Conservation (phyloP, 2,329 filamentous ascomycete genomes). For the Talaromyces sp. region DNA sequence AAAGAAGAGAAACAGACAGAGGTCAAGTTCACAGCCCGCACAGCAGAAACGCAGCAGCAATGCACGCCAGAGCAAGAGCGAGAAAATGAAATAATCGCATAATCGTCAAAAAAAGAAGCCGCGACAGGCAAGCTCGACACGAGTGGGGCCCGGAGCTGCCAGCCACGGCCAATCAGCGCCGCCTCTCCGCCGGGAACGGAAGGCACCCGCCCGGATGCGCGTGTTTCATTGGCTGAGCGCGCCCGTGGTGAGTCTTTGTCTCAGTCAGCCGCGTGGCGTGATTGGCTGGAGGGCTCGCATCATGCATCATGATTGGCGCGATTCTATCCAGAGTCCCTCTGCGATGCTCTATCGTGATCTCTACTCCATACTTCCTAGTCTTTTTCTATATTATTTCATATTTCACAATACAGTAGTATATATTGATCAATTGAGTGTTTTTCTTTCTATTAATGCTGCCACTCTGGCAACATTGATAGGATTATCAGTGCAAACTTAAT, state of each 20-base stretch:
- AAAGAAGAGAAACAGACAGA: not conserved
- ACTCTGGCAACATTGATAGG: too few species aligned
- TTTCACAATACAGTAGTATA: too few species aligned
- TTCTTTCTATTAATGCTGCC: too few species aligned
- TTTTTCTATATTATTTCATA: too few species aligned
- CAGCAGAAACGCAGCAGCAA: not conserved
- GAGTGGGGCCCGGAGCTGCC: not conserved
- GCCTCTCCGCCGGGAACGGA: not conserved
- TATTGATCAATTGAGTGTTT: not conserved
- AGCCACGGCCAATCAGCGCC: not conserved
- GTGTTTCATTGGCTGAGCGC: not conserved
- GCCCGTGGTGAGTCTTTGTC: not conserved
- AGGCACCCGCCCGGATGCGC: not conserved
- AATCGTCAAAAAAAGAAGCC: not conserved
- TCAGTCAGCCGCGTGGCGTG: not conserved
- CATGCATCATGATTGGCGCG: not conserved
- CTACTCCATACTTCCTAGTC: too few species aligned
- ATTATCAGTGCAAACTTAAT: too few species aligned
- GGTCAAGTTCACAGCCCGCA: not conserved
- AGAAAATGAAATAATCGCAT: not conserved
- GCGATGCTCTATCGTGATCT: too few species aligned
- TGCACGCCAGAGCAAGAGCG: not conserved
- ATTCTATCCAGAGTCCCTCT: not conserved
- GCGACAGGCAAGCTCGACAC: not conserved
- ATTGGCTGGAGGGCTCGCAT: not conserved